Conservation (phyloP, 768 basidiomycete genomes). For the Harrya chromipes region DNA sequence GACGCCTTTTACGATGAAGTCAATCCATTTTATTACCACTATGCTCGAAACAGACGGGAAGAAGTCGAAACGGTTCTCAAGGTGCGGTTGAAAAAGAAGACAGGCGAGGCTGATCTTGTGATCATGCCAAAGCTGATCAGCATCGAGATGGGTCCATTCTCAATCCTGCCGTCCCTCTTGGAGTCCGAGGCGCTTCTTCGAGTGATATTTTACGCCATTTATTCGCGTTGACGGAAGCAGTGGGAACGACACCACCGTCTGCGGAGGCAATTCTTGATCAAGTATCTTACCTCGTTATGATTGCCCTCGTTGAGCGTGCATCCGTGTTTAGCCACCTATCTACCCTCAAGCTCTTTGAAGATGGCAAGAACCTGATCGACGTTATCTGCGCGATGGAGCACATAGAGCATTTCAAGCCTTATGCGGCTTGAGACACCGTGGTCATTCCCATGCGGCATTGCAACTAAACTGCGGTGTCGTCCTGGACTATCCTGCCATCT, state of each 20-base stretch:
- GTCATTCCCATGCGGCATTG: slow-evolving; percentile 72
- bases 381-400: slow-evolving; percentile 75
- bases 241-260: slow-evolving; percentile 63
- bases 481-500: slow-evolving; percentile 79
- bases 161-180: slow-evolving; percentile 57
- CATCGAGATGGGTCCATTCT: slow-evolving; percentile 75
- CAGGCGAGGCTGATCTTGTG: slow-evolving; percentile 61
- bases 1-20: slow-evolving; percentile 84
- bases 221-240: slow-evolving; percentile 59
- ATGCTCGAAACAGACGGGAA: slow-evolving; percentile 89
- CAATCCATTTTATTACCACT: slow-evolving; percentile 95
- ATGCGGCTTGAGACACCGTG: slow-evolving; percentile 72
- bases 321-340: slow-evolving; percentile 59
- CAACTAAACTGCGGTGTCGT: slow-evolving; percentile 76
- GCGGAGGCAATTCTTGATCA: slow-evolving; percentile 91
- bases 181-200: slow-evolving; percentile 72
- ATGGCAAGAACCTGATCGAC: slow-evolving; percentile 61
- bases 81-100: slow-evolving; percentile 62
- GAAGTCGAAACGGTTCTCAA: slow-evolving; percentile 80
- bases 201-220: slow-evolving; percentile 78
- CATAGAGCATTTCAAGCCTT: slow-evolving; percentile 70
- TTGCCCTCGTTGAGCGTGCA: slow-evolving; percentile 73
- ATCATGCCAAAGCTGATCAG: slow-evolving; percentile 70
- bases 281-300: slow-evolving; percentile 79
- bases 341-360: slow-evolving; percentile 52